Evolutionary conservation across 306 rosid genomes (phyloP).

Genomic region (Herpetospermum pedunculosum): DNA sequence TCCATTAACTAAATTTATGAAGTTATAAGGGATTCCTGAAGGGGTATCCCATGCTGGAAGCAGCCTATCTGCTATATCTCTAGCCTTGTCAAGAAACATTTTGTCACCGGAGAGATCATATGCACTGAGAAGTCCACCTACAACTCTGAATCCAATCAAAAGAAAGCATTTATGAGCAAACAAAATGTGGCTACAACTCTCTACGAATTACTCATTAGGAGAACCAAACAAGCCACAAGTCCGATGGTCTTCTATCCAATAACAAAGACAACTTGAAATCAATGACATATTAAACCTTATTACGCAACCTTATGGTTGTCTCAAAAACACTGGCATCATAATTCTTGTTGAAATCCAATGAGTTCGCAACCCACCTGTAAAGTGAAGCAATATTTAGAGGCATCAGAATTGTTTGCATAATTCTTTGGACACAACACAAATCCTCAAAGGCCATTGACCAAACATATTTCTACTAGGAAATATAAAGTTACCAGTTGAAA

Average conservation of each 20-base stretch:
- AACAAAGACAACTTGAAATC: conserved; percentile 20
- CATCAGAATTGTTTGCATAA: neutral
- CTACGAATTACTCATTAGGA: neutral
- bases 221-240: conserved; percentile 9
- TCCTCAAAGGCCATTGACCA: neutral
- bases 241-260: conserved; percentile 11
- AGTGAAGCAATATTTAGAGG: conserved; percentile 8
- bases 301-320: conserved; percentile 98
- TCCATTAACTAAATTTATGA: conserved; percentile 80
- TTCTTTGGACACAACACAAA: neutral
- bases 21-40: conserved; percentile 84
- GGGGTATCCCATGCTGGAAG: conserved; percentile 97
- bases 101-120: conserved; percentile 91
- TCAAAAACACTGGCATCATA: conserved; percentile 96
- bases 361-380: conserved; percentile 80
- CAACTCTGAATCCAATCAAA: conserved; percentile 62
- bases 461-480: neutral
- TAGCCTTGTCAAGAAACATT: conserved; percentile 81
- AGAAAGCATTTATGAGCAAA: conserved; percentile 8
- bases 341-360: conserved; percentile 91
- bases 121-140: conserved; percentile 97
- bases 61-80: conserved; percentile 87
- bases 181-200: neutral
- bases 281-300: conserved; percentile 78
- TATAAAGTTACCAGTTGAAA: neutral